Percentiles rank a stretch among this genome's conserved stretches.
Evolutionary conservation across 1,139 yeast species (phyloP).

Genomic region (Suhomyces panamericanus): DNA sequence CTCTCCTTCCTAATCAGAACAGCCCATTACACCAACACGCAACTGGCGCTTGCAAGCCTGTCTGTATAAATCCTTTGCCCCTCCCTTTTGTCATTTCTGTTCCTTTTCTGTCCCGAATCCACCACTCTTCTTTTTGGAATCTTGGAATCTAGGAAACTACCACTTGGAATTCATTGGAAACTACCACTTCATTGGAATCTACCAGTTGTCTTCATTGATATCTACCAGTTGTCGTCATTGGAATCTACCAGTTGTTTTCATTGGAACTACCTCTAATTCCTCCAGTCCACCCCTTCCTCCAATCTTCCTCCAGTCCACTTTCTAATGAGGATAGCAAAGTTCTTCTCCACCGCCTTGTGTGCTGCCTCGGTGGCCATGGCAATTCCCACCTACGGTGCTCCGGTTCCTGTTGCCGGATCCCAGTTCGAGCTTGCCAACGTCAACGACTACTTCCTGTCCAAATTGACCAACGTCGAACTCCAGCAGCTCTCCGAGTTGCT

Average conservation of each 20-base stretch:
- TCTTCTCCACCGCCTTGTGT: constrained; percentile 10
- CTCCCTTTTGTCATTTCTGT: not conserved
- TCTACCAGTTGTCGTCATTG: too few species aligned
- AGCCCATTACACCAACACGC: not conserved
- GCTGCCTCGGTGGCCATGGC: constrained; percentile 14
- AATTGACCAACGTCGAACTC: constrained; percentile 1
- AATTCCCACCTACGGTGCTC: constrained; percentile 17
- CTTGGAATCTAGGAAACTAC: too few species aligned
- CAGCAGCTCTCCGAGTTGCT: not conserved
- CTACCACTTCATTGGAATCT: too few species aligned
- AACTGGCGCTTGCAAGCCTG: not conserved
- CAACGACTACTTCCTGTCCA: constrained; percentile 16
- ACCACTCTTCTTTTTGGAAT: not conserved
- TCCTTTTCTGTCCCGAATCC: not conserved
- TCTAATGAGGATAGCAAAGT: constrained; percentile 14
- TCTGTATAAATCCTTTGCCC: constrained; percentile 4
- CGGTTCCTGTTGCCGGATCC: constrained; percentile 21
- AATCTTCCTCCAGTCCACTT: too few species aligned
- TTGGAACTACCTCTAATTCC: too few species aligned
- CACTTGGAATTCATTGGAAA: too few species aligned
- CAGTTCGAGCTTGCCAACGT: constrained; percentile 17
- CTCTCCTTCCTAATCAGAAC: constrained; percentile 2
- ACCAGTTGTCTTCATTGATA: too few species aligned
- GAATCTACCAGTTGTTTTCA: too few species aligned
- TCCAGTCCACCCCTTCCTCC: too few species aligned